Conservation (phyloP, 139 green algal species). For the Chlamydomonas schloesseri region DNA sequence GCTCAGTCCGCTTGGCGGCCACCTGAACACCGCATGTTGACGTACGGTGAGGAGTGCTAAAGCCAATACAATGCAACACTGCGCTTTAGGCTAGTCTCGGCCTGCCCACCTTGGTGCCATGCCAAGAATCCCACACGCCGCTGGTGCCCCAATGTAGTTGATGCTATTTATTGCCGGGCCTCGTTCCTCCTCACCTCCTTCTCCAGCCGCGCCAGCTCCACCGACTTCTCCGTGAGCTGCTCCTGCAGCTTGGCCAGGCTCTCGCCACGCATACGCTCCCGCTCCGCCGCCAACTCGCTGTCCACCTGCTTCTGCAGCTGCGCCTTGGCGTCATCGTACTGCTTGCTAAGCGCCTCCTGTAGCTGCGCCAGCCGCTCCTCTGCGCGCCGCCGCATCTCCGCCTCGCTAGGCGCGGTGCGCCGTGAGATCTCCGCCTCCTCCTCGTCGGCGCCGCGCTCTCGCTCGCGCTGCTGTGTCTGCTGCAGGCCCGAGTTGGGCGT, state of each 20-base stretch:
- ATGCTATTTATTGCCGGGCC: too few relatives aligned
- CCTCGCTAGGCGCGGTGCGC: slow-evolving; percentile 35
- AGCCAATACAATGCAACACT: too few relatives aligned
- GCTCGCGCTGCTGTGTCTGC: too few relatives aligned
- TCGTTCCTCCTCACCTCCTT: not conserved
- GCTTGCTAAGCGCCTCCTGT: slow-evolving; percentile 31
- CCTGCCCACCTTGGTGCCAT: too few relatives aligned
- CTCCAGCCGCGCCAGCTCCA: slow-evolving; percentile 23
- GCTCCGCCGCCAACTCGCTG: slow-evolving; percentile 34
- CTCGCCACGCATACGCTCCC: slow-evolving; percentile 14
- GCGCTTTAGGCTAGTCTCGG: too few relatives aligned
- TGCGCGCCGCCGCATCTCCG: slow-evolving; percentile 30
- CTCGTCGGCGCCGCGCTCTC: not conserved
- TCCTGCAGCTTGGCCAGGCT: slow-evolving; percentile 42
- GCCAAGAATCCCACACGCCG: too few relatives aligned
- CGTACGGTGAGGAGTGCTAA: too few relatives aligned
- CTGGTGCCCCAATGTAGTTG: too few relatives aligned
- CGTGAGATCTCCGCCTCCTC: slow-evolving; percentile 47
- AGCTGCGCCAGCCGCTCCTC: slow-evolving; percentile 43
- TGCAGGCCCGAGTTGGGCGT: too few relatives aligned
- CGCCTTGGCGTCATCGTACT: slow-evolving; percentile 52
- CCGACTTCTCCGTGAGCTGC: slow-evolving; percentile 19
- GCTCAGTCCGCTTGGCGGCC: slow-evolving; percentile 2
- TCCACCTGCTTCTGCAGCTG: slow-evolving; percentile 54
- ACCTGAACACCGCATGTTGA: not conserved